Evolutionary conservation across 805 yeast species (phyloP).

Genomic region (Cyberlindnera americana): DNA sequence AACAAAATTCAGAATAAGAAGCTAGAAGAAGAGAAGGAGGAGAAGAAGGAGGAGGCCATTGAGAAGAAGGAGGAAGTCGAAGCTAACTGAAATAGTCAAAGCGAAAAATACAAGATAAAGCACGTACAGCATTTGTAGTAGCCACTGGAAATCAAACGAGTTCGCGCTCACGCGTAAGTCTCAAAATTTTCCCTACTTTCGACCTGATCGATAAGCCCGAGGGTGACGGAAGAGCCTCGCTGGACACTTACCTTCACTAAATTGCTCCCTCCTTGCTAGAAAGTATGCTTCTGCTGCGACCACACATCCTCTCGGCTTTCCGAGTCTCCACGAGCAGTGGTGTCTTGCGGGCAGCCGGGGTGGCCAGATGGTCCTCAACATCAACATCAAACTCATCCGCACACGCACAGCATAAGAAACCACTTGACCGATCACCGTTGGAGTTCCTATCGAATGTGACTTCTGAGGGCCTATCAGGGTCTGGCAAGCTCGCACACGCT

Average conservation of each 20-base stretch:
- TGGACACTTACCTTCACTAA: no score
- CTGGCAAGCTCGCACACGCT: constrained; percentile 25
- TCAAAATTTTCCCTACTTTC: constrained; percentile 1
- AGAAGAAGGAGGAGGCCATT: constrained; percentile 6
- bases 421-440: constrained; percentile 34
- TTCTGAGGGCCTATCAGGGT: constrained; percentile 5
- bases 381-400: constrained; percentile 5
- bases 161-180: background rate
- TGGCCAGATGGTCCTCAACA: constrained; percentile 8
- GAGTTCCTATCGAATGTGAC: constrained; percentile 36
- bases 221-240: no score
- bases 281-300: constrained; percentile 6
- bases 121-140: no score
- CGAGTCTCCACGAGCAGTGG: background rate
- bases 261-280: no score
- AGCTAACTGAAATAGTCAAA: background rate
- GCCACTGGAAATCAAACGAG: background rate
- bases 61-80: constrained; percentile 10
- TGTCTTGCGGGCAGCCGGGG: background rate
- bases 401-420: background rate
- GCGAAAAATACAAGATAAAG: background rate
- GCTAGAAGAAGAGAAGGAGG: constrained; percentile 28
- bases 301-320: constrained; percentile 1
- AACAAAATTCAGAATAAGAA: constrained; percentile 85
- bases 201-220: constrained; percentile 7